Base-by-base conservation (phyloP, 768 basidiomycete genomes). In the Termitomyces sp. region DNA sequence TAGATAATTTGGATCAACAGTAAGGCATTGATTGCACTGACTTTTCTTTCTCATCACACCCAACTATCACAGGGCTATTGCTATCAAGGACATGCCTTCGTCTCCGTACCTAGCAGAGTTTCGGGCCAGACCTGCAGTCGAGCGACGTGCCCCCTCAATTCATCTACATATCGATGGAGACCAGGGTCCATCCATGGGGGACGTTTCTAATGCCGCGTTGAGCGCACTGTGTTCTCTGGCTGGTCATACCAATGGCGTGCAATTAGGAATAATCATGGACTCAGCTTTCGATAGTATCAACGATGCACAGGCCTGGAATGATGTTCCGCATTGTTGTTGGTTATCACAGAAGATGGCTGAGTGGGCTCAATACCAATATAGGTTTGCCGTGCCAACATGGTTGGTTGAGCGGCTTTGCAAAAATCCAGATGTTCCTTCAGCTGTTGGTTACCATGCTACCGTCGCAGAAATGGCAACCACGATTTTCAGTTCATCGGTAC, bases 301-400 rank as follows among this genome's bases (percentile, higher is more conserved):
- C 47, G 75, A 79, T 10, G 73, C 80, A 8, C 70, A 79, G 32
- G 82, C 83, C 25, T 97, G 95, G 95, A 68, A 67, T 17, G 83
- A 86, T 62, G 66, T 82, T 0, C 83, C 86, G 7, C 86, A 93
- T 67, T 96, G 88, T 68, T 83, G 86, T 59, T 98, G 94, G 94
- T 79, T 93, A 60, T 85, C 88, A 12, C 83, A 86, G 60, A 87
- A 84, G 68, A 80, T 84, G 5, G 86, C 86, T n/a, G 88, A 92
- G 67, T 96, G 92, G 91, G 84, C 91, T 5, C 92, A 91, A 69
- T 93, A 96, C 65, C 96, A 96, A 70, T 96, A 96, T 73, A 89
- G 96, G 31, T 96, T 92, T 68, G 89, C 89, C 31, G 85, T 97
- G 7, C 92, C 95, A 3, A 91, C 92, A 1, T 84, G 87, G 70